Percentiles rank a stretch among this genome's conserved stretches.
phyloP scores from a whole-genome alignment of 306 rosid species.

The Acmispon strigosus region DNA sequence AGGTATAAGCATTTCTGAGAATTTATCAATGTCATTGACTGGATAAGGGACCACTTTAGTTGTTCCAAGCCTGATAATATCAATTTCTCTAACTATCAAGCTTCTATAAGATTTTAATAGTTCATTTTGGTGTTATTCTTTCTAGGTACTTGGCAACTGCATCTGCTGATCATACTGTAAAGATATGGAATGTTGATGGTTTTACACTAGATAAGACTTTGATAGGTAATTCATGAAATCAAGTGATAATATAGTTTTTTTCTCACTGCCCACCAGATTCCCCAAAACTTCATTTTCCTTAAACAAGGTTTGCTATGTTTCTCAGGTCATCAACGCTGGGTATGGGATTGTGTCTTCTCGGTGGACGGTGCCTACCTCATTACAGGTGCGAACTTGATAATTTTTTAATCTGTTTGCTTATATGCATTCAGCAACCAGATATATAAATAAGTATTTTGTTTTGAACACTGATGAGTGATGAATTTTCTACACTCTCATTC shows the following conservation, averaged over 20 bases:
- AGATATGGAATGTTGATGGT: slow-evolving; percentile 98
- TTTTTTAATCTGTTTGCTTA: background rate
- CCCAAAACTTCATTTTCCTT: slow-evolving; percentile 6
- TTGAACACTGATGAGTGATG: background rate
- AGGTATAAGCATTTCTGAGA: background rate
- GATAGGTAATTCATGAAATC: slow-evolving; percentile 44
- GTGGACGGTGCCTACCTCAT: slow-evolving; percentile 97
- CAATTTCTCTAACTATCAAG: background rate
- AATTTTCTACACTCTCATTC: background rate
- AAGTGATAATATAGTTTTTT: slow-evolving; percentile 7
- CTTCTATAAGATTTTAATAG: slow-evolving; percentile 13
- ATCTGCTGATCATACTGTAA: slow-evolving; percentile 87
- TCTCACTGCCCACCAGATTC: background rate
- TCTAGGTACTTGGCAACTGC: slow-evolving; percentile 93
- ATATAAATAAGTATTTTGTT: background rate
- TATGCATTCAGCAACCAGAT: background rate
- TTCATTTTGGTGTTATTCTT: slow-evolving; percentile 17
- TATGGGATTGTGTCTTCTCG: slow-evolving; percentile 99
- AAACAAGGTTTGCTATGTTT: slow-evolving; percentile 20
- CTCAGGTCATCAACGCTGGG: slow-evolving; percentile 94
- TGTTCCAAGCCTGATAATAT: slow-evolving; percentile 1
- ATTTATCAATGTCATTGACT: background rate
- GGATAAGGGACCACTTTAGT: background rate
- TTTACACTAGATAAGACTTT: slow-evolving; percentile 93
- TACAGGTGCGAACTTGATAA: slow-evolving; percentile 55